Evolutionary conservation across 352 stramenopile species (phyloP).

Genomic region (Phytophthora crassamura): DNA sequence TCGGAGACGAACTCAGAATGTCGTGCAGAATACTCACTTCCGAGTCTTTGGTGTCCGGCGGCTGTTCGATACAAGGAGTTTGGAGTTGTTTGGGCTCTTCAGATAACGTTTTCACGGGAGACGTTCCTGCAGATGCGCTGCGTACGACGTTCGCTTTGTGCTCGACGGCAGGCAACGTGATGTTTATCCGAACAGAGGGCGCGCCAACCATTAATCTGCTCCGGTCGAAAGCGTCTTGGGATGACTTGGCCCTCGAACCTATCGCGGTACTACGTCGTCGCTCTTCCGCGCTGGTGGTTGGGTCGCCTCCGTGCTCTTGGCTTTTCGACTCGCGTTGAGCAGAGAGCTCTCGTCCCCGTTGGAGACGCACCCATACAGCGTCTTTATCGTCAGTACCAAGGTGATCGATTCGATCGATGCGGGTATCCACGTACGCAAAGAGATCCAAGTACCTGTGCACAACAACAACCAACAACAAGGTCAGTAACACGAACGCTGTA

Average conservation of each 20-base stretch:
- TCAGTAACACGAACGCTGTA: not conserved
- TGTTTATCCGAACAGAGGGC: constrained; percentile 48
- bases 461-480: constrained; percentile 1
- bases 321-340: constrained; percentile 21
- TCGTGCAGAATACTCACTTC: constrained; percentile 14
- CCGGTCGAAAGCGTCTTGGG: constrained; percentile 4
- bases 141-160: constrained; percentile 11
- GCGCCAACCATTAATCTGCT: constrained; percentile 11
- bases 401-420: constrained; percentile 45
- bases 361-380: constrained; percentile 29
- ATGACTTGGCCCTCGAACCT: constrained; percentile 1
- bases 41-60: not conserved
- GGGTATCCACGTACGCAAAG: constrained; percentile 37
- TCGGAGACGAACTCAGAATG: constrained; percentile 32
- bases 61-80: not conserved
- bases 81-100: constrained; percentile 17
- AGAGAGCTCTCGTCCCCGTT: constrained; percentile 31
- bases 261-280: not conserved
- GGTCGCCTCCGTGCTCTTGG: constrained; percentile 3
- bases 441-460: constrained; percentile 34
- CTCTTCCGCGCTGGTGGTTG: not conserved
- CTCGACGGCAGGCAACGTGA: constrained; percentile 43
- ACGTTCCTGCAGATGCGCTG: constrained; percentile 10
- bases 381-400: constrained; percentile 36
- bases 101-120: constrained; percentile 16